Base-by-base conservation (phyloP, 106 monocot genomes). In the Vanilla planifolia region DNA sequence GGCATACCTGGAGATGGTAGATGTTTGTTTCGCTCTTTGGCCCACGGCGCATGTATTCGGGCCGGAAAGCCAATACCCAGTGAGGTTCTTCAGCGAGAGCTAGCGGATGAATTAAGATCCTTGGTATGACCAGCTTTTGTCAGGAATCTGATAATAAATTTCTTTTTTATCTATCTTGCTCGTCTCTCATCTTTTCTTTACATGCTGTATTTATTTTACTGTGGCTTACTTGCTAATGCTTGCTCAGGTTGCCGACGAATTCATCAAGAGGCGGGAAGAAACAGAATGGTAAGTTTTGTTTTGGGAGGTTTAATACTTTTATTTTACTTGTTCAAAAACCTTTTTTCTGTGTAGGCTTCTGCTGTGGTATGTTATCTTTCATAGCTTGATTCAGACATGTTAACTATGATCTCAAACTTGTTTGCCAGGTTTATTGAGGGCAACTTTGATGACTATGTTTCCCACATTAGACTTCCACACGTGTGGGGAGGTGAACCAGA, bases 401-500 rank as follows among this genome's bases (percentile, higher is more conserved):
- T 56, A 33, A 45, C 8, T 59, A 8, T 35, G 32, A 68, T 24
- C 34, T 14, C 14, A 15, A 51, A 16, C 9, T 51, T 45, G 27
- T 2, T 62, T 57, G 60, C 65, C 65, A 96, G 96, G 96, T 91
- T 96, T 73, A 40, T 96, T 43, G 96, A 96, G 57, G 96, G 96
- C 19, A 81, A 91, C 71, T 96, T 96, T 70, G 87, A 96, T 67
- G 63, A 65, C 32, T 96, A 96, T 50, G 75, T 96, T 43, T 73
- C 90, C 4, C 73, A 75, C 4, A 96, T 96, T 32, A 86, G 96
- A 37, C 80, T 50, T 66, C 91, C 84, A 61, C 96, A 96, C 82
- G 96, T 84, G 22, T 96, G 96, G 96, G 96, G 96, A 47, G 96
- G 96, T 29, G 91, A 96, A 47, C 96, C 96, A 62, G 95, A 96